Evolutionary conservation across 208 protist genomes (phyloP).

Genomic region (Balamuthia mandrillaris): DNA sequence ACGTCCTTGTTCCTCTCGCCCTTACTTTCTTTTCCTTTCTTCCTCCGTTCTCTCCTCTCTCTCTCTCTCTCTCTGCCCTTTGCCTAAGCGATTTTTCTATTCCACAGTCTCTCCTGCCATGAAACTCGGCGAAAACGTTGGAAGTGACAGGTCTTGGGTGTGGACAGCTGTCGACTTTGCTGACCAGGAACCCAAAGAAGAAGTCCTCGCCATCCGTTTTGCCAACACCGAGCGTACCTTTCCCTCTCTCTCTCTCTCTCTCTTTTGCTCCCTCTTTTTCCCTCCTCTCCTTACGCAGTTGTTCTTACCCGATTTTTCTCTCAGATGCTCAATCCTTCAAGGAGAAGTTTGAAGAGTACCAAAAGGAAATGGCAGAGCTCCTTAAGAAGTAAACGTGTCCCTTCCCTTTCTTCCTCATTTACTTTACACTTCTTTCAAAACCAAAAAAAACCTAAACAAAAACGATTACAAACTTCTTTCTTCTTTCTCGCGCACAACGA

Average conservation of each 20-base stretch:
- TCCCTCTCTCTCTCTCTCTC: neutral
- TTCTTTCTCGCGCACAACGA: too few relatives aligned
- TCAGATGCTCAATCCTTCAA: constrained; percentile 68
- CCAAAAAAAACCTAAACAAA: too few relatives aligned
- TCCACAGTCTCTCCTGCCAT: constrained; percentile 46
- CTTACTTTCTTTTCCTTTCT: neutral
- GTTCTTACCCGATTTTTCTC: neutral
- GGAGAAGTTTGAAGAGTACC: constrained; percentile 50
- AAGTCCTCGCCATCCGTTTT: constrained; percentile 70
- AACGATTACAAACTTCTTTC: too few relatives aligned
- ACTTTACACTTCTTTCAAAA: too few relatives aligned
- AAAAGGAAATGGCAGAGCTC: constrained; percentile 36
- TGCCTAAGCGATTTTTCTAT: neutral
- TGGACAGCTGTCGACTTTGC: constrained; percentile 62
- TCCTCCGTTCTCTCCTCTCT: neutral
- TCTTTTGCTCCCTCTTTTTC: neutral
- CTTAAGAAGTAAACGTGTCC: too few relatives aligned
- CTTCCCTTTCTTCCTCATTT: too few relatives aligned
- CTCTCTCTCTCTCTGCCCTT: neutral
- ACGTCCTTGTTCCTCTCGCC: neutral
- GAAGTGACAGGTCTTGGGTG: constrained; percentile 70
- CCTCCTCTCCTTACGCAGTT: too few relatives aligned
- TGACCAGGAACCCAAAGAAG: constrained; percentile 50
- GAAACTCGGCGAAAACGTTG: constrained; percentile 54
- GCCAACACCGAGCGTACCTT: constrained; percentile 67